phyloP scores from a whole-genome alignment of 2,329 filamentous ascomycete genomes.

The Paraphaeosphaeria minitans region DNA sequence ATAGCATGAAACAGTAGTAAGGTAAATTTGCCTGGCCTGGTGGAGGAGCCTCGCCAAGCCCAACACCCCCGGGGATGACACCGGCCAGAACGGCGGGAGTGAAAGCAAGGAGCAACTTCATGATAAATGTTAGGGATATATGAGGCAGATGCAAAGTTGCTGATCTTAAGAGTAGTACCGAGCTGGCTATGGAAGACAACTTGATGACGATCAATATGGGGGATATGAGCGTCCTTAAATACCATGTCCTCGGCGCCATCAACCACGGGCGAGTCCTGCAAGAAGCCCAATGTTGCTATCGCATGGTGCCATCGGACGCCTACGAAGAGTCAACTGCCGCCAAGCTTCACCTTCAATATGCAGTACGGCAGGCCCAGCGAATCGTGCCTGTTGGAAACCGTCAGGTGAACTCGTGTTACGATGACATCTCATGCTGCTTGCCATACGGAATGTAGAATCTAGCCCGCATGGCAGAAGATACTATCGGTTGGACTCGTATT shows the following conservation, averaged over 20 bases:
- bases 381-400: conserved; percentile 25
- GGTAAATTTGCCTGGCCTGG: conserved; percentile 32
- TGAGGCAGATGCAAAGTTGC: conserved; percentile 20
- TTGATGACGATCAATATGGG: conserved; percentile 39
- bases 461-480: conserved; percentile 19
- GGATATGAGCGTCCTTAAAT: conserved; percentile 40
- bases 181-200: conserved; percentile 27
- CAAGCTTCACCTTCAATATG: conserved; percentile 41
- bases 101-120: conserved; percentile 47
- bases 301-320: conserved; percentile 21
- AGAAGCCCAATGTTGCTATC: conserved; percentile 17
- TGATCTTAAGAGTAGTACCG: conserved; percentile 26
- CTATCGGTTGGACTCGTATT: conserved; percentile 23
- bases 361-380: conserved; percentile 42
- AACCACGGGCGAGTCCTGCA: conserved; percentile 12
- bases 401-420: conserved; percentile 42
- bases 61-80: conserved; percentile 23
- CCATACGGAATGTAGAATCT: conserved; percentile 15
- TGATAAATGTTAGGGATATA: conserved; percentile 32
- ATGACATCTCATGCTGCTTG: conserved; percentile 16
- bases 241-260: conserved; percentile 26
- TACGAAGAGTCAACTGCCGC: conserved; percentile 31
- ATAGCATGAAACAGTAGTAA: neutral
- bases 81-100: conserved; percentile 40
- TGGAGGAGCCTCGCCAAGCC: conserved; percentile 36